phyloP scores from a whole-genome alignment of 495 filamentous ascomycete species.

The Neurospora sp. region DNA sequence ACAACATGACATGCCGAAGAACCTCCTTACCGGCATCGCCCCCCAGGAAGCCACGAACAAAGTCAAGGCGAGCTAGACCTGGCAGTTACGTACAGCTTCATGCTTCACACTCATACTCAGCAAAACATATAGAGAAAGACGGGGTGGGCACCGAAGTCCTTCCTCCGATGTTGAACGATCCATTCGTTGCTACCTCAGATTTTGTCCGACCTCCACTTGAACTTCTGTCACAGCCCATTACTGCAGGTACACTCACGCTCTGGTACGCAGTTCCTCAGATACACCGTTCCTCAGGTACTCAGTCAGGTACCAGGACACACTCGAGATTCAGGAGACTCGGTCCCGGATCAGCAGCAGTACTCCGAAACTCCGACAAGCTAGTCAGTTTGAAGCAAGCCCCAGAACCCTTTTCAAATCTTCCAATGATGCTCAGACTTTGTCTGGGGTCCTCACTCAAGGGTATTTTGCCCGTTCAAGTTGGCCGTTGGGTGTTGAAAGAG shows the following conservation, averaged over 20 bases:
- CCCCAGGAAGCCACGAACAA: not conserved
- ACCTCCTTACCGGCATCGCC: not conserved
- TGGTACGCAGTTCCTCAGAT: not conserved
- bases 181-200: not conserved
- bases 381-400: not conserved
- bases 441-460: not conserved
- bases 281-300: not conserved
- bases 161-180: not conserved
- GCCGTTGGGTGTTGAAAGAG: not conserved
- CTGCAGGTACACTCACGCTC: not conserved
- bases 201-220: not conserved
- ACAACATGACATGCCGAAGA: not conserved
- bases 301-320: not conserved
- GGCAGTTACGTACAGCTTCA: not conserved
- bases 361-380: not conserved
- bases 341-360: not conserved
- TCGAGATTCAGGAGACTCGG: not conserved
- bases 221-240: not conserved
- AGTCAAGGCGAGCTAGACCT: not conserved
- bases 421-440: not conserved
- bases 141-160: not conserved
- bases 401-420: not conserved
- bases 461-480: not conserved
- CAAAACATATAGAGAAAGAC: not conserved
- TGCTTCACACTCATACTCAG: not conserved